Percentiles rank a stretch among this genome's conserved stretches.
These are phyloP conservation scores for Leccinellum luteum DNA, from an alignment of 768 basidiomycete species.

Conservation along the genomic window DNA sequence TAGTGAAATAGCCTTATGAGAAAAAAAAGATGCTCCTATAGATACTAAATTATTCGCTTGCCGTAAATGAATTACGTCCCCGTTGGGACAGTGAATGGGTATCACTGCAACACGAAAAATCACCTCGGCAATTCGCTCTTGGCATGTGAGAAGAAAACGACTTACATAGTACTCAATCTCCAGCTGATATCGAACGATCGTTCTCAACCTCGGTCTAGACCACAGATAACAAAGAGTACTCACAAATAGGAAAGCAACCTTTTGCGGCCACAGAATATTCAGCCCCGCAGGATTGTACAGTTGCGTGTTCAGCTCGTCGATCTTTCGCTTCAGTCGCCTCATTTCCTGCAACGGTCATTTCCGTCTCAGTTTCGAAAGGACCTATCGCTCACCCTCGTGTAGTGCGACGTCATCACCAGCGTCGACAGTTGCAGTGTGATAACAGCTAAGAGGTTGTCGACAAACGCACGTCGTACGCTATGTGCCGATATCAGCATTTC, in stretches of 20 bases:
- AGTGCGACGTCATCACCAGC: constrained; percentile 69
- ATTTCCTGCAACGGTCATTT: constrained; percentile 60
- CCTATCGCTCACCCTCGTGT: constrained; percentile 61
- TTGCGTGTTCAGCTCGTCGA: constrained; percentile 67
- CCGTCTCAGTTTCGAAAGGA: constrained; percentile 2
- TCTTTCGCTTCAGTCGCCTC: constrained; percentile 54
- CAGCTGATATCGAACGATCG: constrained; percentile 47
- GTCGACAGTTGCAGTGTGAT: constrained; percentile 79
- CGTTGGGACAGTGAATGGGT: constrained; percentile 8
- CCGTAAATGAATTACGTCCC: constrained; percentile 4
- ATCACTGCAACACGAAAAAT: constrained; percentile 16
- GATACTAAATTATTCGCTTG: constrained; percentile 15
- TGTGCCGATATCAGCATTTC: constrained; percentile 84
- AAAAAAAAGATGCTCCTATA: constrained; percentile 5
- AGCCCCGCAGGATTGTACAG: constrained; percentile 85
- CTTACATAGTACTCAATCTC: constrained; percentile 94
- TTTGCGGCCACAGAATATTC: constrained; percentile 81
- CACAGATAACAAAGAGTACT: constrained; percentile 36
- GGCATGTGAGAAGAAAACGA: constrained; percentile 8
- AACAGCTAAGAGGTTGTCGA: constrained; percentile 79
- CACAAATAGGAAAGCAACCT: constrained; percentile 89
- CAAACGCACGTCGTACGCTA: constrained; percentile 63
- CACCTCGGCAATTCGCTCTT: background rate
- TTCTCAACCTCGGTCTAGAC: background rate
- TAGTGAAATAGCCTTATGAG: constrained; percentile 6